Evolutionary conservation across 371 early-diverging fungal species (phyloP).

Genomic region (Mortierella sp.): DNA sequence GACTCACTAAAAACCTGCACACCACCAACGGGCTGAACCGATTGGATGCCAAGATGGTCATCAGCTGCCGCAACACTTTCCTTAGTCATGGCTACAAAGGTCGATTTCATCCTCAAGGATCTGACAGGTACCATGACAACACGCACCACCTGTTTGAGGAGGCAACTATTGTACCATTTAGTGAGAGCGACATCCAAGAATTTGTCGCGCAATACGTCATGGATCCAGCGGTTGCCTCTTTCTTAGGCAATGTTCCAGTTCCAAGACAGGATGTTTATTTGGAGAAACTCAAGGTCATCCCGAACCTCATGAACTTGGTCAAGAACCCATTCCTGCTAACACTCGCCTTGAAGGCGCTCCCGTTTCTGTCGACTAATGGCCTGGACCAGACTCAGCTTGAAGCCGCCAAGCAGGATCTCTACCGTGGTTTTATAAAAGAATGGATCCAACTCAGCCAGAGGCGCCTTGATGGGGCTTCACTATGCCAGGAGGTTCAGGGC

Average conservation of each 20-base stretch:
- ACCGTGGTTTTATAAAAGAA: neutral
- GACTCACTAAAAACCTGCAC: neutral
- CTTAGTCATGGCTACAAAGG: neutral
- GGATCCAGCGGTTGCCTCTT: no score
- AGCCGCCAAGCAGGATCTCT: neutral
- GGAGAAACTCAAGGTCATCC: neutral
- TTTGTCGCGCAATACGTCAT: conserved; percentile 1
- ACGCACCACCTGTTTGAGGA: neutral
- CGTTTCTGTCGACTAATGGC: neutral
- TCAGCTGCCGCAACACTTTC: conserved; percentile 6
- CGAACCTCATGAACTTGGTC: neutral
- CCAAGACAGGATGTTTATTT: neutral
- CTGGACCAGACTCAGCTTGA: neutral
- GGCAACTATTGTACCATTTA: neutral
- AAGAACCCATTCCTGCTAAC: conserved; percentile 7
- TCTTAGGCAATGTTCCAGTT: neutral
- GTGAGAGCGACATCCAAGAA: conserved; percentile 1
- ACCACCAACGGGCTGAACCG: neutral
- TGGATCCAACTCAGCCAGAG: neutral
- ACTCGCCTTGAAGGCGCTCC: neutral
- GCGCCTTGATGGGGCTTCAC: neutral
- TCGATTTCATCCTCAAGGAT: neutral
- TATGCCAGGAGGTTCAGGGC: neutral
- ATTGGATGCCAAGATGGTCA: neutral
- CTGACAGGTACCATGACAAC: neutral